A percentile compares a stretch with the other conserved stretches of the same genome.
phyloP scores from a whole-genome alignment of 139 green algal species.

The Chlamydomonas sp. region DNA sequence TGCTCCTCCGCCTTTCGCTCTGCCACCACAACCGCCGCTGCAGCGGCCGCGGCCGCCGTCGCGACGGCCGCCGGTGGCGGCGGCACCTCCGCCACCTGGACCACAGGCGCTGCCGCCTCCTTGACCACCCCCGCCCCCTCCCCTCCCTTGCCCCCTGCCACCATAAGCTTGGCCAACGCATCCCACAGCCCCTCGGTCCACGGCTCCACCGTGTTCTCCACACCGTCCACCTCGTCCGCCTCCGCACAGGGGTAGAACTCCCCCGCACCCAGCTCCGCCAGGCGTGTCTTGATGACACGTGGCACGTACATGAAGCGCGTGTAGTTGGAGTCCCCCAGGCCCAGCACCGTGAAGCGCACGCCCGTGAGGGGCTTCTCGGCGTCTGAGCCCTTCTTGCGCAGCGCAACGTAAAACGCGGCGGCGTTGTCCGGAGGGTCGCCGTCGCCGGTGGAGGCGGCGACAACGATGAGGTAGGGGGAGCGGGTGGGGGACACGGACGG shows the following conservation, averaged over 20 bases:
- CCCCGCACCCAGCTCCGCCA: conserved; percentile 84
- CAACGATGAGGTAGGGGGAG: conserved; percentile 61
- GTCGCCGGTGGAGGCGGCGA: conserved; percentile 74
- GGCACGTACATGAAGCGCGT: conserved; percentile 92
- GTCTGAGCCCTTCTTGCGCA: conserved; percentile 53
- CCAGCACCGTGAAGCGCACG: conserved; percentile 87
- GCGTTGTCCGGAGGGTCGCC: conserved; percentile 96
- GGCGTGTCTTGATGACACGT: conserved; percentile 66
- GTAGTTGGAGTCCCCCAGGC: conserved; percentile 98
- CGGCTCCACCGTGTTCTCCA: conserved; percentile 81
- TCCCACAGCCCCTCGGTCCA: conserved; percentile 87
- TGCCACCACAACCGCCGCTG: background rate
- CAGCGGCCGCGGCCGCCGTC: conserved; percentile 6
- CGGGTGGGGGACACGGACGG: conserved; percentile 57
- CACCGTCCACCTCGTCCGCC: conserved; percentile 95
- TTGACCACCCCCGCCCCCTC: background rate
- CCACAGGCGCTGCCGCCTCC: background rate
- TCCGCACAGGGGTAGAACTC: conserved; percentile 81
- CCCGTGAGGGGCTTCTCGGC: conserved; percentile 54
- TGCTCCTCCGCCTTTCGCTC: background rate
- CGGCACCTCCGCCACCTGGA: background rate
- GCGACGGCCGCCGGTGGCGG: background rate
- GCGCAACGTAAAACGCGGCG: conserved; percentile 72
- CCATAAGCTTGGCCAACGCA: conserved; percentile 56
- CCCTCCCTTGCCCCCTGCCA: background rate